Base-by-base conservation (phyloP, 306 rosid species). In the Rubus idaeus region DNA sequence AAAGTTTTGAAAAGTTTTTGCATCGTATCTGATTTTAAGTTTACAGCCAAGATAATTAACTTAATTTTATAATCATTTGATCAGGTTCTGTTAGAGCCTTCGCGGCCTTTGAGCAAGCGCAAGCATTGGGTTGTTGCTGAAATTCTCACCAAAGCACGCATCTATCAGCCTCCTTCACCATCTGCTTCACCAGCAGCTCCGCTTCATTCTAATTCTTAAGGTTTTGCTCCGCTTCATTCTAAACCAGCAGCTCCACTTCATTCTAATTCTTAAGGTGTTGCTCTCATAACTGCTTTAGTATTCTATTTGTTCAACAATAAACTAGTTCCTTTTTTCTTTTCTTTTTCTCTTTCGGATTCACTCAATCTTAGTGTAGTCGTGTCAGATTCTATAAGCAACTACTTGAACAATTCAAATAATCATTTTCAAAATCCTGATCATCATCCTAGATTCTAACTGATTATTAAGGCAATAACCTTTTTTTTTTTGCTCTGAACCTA, bases 101-200 rank as follows among this genome's bases (percentile, higher is more conserved):
- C 93, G 6, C 87, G 91, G 80, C 97, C 98, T 58, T 74, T 94
- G 85, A 94, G 97, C 89, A 94, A 91, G 83, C 90, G 21, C 4
- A 94, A 94, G 85, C 81, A 82, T 70, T 94, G 98, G 98, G 75
- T 85, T 52, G 96, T 91, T 80, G 94, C 96, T 79, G 96, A 94
- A 71, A 89, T 94, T 75, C 84, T 94, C 66, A 90, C 87, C 90
- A 90, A 87, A 86, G 96, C 97, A 66, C 88, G 91, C 30, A 91
- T 89, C 75, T 93, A 93, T 81, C 83, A 72, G 61, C 93, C 93
- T 6, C 97, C 93, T 12, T 63, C 87, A 52, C 26, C 56, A 40
- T 21, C 80, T 2, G 37, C 65, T 70, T 21, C 69, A 63, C 47
- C 74, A 47, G 12, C 76, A 30, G 60, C 81, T 53, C 79, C 37